Evolutionary conservation across 1,284 basidiomycete genomes (phyloP), one percentile per base, ranked within the genome.

Genomic region (Ustilago loliicola): DNA sequence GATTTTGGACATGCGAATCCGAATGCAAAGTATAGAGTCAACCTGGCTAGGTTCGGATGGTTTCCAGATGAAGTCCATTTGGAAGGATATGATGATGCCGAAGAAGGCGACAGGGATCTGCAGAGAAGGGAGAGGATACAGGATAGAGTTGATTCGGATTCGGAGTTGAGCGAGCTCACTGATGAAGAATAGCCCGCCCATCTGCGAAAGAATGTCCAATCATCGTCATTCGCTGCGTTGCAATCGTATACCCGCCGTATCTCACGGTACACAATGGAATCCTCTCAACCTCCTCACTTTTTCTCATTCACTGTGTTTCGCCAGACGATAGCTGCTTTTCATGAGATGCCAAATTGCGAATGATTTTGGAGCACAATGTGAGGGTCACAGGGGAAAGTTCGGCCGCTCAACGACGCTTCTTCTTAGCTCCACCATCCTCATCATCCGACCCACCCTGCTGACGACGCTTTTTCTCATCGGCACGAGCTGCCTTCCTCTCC

Each of bases 401-500:
- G 30, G 10, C 5, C 36, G 10, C 10, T 69, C 58, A 78, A 25
- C 76, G 76, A 62, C 76, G 66, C 69, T 77, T 77, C 68, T 69
- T 71, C 56, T 70, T 74, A 19, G 62, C 55, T 23, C 72, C 67
- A 3, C 27, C 19, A 52, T 74, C 72, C 21, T 80, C 79, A n/a
- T 77, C 77, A 47, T 78, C 81, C 51, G 74, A 78, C 9, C 73
- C 75, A 25, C 80, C 80, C 29, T 73, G 66, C 48, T 82, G 77
- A 2, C 70, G 67, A 4, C 81, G 72, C 76, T 81, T 83, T 72
- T 80, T 81, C 42, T 80, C 77, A 51, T 84, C 83, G 11, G 82
- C 83, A 25, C 77, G 54, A 2, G 82, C 82, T 11, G 83, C 84
- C 70, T 96, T 96, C 54, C 91, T 89, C 87, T 98, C 96, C 29